Percentiles rank a stretch among this genome's conserved stretches.
These are phyloP conservation scores for Boletus rubescentipes DNA, from an alignment of 768 basidiomycete genomes.

Conservation along the genomic window DNA sequence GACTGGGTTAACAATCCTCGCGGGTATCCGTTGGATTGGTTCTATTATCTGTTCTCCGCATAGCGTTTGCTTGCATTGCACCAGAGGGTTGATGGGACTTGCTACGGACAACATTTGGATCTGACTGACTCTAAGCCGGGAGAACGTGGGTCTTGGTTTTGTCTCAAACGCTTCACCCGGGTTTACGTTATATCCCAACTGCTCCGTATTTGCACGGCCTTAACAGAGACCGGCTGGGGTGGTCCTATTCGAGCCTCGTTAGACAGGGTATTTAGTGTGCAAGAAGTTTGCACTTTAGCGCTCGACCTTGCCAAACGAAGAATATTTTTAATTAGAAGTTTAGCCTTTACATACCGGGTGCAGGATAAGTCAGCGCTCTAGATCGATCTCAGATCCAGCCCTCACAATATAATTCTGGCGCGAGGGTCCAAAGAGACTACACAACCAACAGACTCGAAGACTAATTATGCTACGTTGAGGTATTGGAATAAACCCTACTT, in stretches of 20 bases:
- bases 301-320: not conserved
- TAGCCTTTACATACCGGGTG: constrained; percentile 14
- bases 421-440: not conserved
- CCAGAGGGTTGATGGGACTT: not conserved
- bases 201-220: constrained; percentile 4
- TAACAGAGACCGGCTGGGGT: not conserved
- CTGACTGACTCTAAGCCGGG: not conserved
- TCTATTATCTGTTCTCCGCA: not conserved
- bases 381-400: constrained; percentile 20
- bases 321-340: constrained; percentile 15
- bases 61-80: not conserved
- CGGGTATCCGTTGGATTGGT: not conserved
- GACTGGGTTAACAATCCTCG: constrained; percentile 52
- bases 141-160: constrained; percentile 3
- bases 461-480: not conserved
- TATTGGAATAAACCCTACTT: constrained; percentile 9
- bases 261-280: not conserved
- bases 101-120: constrained; percentile 19
- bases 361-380: constrained; percentile 1
- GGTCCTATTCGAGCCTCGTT: not conserved
- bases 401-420: too few species aligned
- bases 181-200: constrained; percentile 9
- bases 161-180: not conserved
- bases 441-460: not conserved
- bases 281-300: not conserved